Conservation (phyloP, 2,329 filamentous ascomycete genomes). For the Cryphonectria radicalis region DNA sequence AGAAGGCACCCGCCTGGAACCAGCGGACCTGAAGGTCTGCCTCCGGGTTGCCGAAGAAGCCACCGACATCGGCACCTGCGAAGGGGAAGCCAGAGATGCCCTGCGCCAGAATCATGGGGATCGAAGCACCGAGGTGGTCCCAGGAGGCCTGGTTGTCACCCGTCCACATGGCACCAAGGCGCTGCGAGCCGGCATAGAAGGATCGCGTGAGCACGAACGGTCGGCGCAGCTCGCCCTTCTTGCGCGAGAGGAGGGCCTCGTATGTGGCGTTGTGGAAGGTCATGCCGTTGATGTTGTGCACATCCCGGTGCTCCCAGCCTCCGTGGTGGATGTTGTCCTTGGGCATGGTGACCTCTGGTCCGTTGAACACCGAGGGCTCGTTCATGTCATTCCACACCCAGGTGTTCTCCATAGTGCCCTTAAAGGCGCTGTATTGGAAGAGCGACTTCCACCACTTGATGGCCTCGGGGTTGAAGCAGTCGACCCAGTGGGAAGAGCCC, state of each 20-base stretch:
- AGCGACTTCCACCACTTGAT: constrained; percentile 88
- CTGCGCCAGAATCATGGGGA: constrained; percentile 93
- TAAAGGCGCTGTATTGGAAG: constrained; percentile 87
- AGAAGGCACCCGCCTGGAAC: constrained; percentile 97
- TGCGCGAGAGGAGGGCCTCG: constrained; percentile 79
- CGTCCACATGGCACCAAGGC: constrained; percentile 96
- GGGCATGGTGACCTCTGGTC: constrained; percentile 97
- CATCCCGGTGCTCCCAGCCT: constrained; percentile 93
- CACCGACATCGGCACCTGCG: constrained; percentile 91
- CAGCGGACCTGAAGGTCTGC: constrained; percentile 90
- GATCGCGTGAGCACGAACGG: constrained; percentile 93
- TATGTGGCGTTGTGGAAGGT: constrained; percentile 96
- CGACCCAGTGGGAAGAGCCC: constrained; percentile 93
- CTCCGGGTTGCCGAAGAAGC: constrained; percentile 96
- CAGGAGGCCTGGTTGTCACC: constrained; percentile 95
- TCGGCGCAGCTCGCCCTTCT: constrained; percentile 81
- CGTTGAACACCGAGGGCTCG: constrained; percentile 98
- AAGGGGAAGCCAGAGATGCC: constrained; percentile 94
- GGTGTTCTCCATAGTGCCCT: constrained; percentile 82
- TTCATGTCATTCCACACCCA: constrained; percentile 99
- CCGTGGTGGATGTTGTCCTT: constrained; percentile 94
- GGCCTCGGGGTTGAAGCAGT: constrained; percentile 92
- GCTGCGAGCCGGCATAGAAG: constrained; percentile 90
- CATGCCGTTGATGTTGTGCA: constrained; percentile 95
- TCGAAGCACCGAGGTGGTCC: constrained; percentile 84